These are phyloP conservation scores for Paraconiothyrium sp. DNA, from an alignment of 2,329 filamentous ascomycete genomes.

Conservation along the genomic window DNA sequence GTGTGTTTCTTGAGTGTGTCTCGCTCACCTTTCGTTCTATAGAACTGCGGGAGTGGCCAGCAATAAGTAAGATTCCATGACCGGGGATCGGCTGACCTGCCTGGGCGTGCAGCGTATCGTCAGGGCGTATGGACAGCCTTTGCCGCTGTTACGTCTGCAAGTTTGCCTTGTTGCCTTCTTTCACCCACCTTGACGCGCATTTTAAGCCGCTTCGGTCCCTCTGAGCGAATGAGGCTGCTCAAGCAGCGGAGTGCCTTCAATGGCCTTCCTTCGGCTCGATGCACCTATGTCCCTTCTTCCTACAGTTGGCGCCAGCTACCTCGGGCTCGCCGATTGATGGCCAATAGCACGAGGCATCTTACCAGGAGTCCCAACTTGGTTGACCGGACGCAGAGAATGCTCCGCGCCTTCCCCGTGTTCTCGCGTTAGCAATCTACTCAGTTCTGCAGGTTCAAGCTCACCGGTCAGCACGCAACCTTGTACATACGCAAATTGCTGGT, in stretches of 20 bases:
- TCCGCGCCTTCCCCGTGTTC: slow-evolving; percentile 18
- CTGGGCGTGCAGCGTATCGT: slow-evolving; percentile 17
- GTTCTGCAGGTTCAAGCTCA: slow-evolving; percentile 21
- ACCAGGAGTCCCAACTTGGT: slow-evolving; percentile 16
- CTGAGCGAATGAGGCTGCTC: slow-evolving; percentile 24
- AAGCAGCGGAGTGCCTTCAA: slow-evolving; percentile 15
- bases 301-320: slow-evolving; percentile 11
- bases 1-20: slow-evolving; percentile 4
- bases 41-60: slow-evolving; percentile 19
- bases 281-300: slow-evolving; percentile 19
- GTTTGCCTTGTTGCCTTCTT: slow-evolving; percentile 33
- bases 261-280: slow-evolving; percentile 19
- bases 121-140: slow-evolving; percentile 21
- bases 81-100: slow-evolving; percentile 23
- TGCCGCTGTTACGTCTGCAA: slow-evolving; percentile 22
- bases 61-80: slow-evolving; percentile 26
- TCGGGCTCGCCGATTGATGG: slow-evolving; percentile 20
- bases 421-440: slow-evolving; percentile 11
- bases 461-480: slow-evolving; percentile 31
- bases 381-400: slow-evolving; percentile 32
- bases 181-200: slow-evolving; percentile 12
- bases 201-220: slow-evolving; percentile 19
- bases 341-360: slow-evolving; percentile 24
- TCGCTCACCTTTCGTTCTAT: slow-evolving; percentile 19
- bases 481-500: slow-evolving; percentile 19